phyloP scores from a whole-genome alignment of 2,329 filamentous ascomycete species.

The Cadophora luteo-olivacea region DNA sequence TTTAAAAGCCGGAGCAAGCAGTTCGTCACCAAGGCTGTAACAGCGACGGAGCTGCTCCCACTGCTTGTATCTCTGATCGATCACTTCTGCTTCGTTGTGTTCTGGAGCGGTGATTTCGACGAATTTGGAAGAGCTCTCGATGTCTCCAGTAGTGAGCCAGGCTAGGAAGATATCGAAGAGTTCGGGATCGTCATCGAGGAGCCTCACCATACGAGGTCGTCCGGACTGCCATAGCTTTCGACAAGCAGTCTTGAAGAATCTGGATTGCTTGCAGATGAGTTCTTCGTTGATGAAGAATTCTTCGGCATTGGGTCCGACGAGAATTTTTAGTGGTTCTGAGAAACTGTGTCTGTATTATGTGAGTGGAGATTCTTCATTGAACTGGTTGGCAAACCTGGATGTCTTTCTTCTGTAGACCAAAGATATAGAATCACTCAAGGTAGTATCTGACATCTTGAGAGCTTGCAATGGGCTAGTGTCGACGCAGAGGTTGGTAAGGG shows the following conservation, averaged over 20 bases:
- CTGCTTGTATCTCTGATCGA: background rate
- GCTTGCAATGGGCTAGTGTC: no score
- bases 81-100: background rate
- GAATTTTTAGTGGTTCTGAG: background rate
- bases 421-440: no score
- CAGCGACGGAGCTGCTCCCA: conserved; percentile 6
- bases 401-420: background rate
- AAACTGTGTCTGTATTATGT: background rate
- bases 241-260: conserved; percentile 1
- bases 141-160: conserved; percentile 3
- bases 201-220: background rate
- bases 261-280: background rate
- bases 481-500: no score
- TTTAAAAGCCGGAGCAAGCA: background rate
- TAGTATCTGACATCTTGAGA: no score
- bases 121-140: background rate
- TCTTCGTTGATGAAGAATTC: conserved; percentile 2
- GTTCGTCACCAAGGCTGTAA: background rate
- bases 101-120: background rate
- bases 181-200: background rate
- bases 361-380: background rate
- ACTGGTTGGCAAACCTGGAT: background rate
- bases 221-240: background rate
- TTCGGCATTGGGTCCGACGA: background rate
- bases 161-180: background rate